Evolutionary conservation across 805 yeast genomes (phyloP), one percentile per base, ranked within the genome.

Genomic region (Zygosaccharomyces rouxii): DNA sequence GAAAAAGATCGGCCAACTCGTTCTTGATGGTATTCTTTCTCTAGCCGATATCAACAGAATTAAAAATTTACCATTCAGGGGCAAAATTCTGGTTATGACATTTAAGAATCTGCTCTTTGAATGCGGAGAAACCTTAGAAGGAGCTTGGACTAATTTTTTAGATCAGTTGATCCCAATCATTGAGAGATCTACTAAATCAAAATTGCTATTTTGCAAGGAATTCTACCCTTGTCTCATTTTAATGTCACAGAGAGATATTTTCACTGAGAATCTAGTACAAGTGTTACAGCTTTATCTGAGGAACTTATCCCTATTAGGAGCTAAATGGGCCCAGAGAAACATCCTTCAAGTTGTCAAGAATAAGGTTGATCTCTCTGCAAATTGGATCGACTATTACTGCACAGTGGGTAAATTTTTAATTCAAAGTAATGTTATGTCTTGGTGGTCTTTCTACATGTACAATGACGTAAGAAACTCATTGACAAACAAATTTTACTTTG

Each of bases 361-460:
- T 5, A 45, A 47, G 7, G 57, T 62, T 1, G 44, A 54, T 7
- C 35, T 25, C 5, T 53, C 54, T 6, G 48, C 45, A 6, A 38
- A 38, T 11, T 58, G 59, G 56, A 52, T 63, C 16, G 55, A 54
- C n/a, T 46, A 50, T 37, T 64, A 63, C 35, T 63, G 67, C 37
- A 16, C 29, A 2, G 44, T 62, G 11, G 67, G 63, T 3, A 54
- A 55, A 41, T 57, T 46, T 28, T 44, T 66, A 3, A 51, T 58
- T 4, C 48, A 51, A n/a, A 46, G 46, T 21, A 52, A 56, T 35
- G 52, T 49, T 5, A 46, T 58, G 23, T 54, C 63, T 2, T 66
- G 70, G 70, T 64, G 69, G 70, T 49, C 66, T 2, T 58, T 66
- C 26, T 51, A 58, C 23, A 52, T 53, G 18, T 66, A 59, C 44